These are phyloP conservation scores for Chalciporus sp. DNA, from an alignment of 1,284 basidiomycete genomes.

Conservation along the genomic window DNA sequence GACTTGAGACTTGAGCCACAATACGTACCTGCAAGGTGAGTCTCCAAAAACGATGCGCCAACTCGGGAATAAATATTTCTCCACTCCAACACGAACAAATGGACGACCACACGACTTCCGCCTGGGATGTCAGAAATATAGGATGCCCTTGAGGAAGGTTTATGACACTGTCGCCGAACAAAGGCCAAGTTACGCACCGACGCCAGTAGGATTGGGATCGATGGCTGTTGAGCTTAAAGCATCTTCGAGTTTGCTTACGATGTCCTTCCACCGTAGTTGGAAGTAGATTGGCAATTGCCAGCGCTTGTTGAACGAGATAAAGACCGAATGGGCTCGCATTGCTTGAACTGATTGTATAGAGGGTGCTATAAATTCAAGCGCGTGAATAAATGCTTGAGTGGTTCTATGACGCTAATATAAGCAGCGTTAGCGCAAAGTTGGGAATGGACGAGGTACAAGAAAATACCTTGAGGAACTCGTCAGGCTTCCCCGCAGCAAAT, in stretches of 20 bases:
- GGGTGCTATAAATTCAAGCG: conserved; percentile 82
- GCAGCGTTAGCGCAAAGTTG: conserved; percentile 8
- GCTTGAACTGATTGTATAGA: conserved; percentile 68
- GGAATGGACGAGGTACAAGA: background rate
- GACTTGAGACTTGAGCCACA: background rate
- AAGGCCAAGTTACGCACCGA: conserved; percentile 19
- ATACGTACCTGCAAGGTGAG: conserved; percentile 77
- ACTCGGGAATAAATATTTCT: conserved; percentile 80
- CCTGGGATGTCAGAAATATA: conserved; percentile 63
- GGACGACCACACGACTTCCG: conserved; percentile 70
- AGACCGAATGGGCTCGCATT: conserved; percentile 75
- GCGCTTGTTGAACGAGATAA: conserved; percentile 73
- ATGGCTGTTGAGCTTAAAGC: conserved; percentile 50
- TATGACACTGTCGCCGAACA: background rate
- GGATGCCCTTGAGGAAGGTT: conserved; percentile 33
- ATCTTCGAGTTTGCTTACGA: conserved; percentile 77
- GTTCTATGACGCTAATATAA: conserved; percentile 73
- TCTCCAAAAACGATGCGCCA: conserved; percentile 85
- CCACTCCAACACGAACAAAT: conserved; percentile 82
- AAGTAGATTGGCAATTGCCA: conserved; percentile 99
- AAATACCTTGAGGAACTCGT: conserved; percentile 83
- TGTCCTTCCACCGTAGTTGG: conserved; percentile 97
- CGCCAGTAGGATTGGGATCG: conserved; percentile 35
- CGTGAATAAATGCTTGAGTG: conserved; percentile 83
- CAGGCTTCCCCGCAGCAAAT: conserved; percentile 89